Conservation (phyloP, 495 filamentous ascomycete genomes). For the Annulohypoxylon maeteangense region DNA sequence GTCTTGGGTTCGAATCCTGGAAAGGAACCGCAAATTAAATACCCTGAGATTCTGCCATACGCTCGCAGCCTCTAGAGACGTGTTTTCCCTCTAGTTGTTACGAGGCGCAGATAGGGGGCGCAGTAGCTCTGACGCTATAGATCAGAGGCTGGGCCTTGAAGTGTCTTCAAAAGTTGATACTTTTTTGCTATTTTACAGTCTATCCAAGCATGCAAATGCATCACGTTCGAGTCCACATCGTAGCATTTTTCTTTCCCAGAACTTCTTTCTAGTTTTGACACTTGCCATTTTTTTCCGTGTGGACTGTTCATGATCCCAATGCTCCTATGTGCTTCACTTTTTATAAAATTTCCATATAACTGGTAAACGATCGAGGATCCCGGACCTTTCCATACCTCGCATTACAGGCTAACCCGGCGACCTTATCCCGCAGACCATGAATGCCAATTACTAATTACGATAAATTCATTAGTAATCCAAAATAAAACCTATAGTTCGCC, state of each 20-base stretch:
- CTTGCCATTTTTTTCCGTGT: neutral
- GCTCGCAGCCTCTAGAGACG: neutral
- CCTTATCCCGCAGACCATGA: neutral
- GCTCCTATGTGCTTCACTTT: too few relatives aligned
- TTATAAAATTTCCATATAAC: too few relatives aligned
- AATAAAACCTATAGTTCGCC: neutral
- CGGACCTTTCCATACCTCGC: too few relatives aligned
- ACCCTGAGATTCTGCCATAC: neutral
- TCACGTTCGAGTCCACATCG: neutral
- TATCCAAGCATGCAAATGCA: neutral
- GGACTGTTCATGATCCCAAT: neutral
- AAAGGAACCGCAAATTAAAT: slow-evolving; percentile 28
- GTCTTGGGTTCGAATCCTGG: slow-evolving; percentile 10
- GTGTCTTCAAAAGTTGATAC: neutral
- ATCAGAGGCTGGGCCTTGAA: slow-evolving; percentile 8
- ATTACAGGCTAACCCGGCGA: neutral
- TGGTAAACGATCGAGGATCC: too few relatives aligned
- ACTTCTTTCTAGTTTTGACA: neutral
- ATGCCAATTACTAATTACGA: neutral
- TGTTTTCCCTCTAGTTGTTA: neutral
- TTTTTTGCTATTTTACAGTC: neutral
- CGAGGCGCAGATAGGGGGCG: slow-evolving; percentile 4
- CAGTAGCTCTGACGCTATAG: slow-evolving; percentile 8
- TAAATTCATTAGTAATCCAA: neutral
- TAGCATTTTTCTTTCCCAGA: neutral